These are phyloP conservation scores for Emergomyces pasteurianus DNA, from an alignment of 2,329 filamentous ascomycete genomes.

Conservation along the genomic window DNA sequence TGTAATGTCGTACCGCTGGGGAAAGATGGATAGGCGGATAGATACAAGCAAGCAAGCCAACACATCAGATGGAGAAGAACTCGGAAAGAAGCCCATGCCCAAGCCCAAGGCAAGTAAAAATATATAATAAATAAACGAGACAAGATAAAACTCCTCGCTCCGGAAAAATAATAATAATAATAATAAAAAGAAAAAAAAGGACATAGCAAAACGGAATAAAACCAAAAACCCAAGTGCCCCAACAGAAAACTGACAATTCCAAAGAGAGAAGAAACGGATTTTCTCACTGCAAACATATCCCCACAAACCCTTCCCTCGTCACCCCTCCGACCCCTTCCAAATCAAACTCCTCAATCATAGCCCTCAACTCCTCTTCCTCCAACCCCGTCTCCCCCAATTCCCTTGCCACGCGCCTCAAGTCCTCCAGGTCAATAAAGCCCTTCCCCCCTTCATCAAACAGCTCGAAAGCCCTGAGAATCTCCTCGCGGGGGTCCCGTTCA, in stretches of 20 bases:
- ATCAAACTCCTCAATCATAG: slow-evolving; percentile 98
- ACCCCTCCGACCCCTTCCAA: slow-evolving; percentile 79
- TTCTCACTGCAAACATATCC: slow-evolving; percentile 50
- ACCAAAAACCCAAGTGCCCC: neutral
- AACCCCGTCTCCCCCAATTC: slow-evolving; percentile 80
- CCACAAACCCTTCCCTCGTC: slow-evolving; percentile 51
- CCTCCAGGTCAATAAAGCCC: slow-evolving; percentile 78
- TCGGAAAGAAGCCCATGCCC: too few relatives aligned
- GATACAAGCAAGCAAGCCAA: neutral
- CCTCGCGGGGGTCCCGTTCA: slow-evolving; percentile 74
- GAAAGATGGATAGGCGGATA: neutral
- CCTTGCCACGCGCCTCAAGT: slow-evolving; percentile 73
- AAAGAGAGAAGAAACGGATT: neutral
- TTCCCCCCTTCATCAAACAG: slow-evolving; percentile 91
- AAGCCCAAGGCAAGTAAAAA: neutral
- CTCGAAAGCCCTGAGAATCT: slow-evolving; percentile 81
- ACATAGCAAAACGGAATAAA: neutral
- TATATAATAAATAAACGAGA: neutral
- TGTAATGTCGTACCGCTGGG: neutral
- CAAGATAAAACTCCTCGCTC: neutral
- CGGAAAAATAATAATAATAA: neutral
- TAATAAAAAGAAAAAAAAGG: neutral
- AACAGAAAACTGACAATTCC: too few relatives aligned
- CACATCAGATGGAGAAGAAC: too few relatives aligned
- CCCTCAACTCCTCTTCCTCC: slow-evolving; percentile 80